These are phyloP conservation scores for Xylariaceae sp. DNA, from an alignment of 2,329 filamentous ascomycete genomes.

Conservation along the genomic window DNA sequence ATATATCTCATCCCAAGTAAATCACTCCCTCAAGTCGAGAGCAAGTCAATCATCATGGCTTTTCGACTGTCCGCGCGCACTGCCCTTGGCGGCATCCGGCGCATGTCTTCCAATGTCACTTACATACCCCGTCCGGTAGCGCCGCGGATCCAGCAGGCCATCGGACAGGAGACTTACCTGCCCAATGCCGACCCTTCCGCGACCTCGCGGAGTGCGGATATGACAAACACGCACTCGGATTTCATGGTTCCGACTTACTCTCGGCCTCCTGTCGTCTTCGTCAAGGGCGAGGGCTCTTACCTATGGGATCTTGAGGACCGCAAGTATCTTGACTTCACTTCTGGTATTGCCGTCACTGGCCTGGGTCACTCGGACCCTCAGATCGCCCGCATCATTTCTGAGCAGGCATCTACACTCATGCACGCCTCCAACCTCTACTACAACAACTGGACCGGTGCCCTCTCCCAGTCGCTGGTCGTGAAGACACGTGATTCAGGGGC, in stretches of 20 bases:
- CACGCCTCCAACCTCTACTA: constrained; percentile 97
- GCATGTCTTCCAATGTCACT: constrained; percentile 26
- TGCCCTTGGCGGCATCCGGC: constrained; percentile 20
- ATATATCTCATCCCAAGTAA: not conserved
- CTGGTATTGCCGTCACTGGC: constrained; percentile 91
- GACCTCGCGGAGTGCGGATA: constrained; percentile 52
- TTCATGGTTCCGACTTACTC: constrained; percentile 97
- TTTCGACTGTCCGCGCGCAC: constrained; percentile 25
- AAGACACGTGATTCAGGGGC: constrained; percentile 72
- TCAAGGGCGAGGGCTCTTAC: constrained; percentile 79
- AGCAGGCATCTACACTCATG: constrained; percentile 73
- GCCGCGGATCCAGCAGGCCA: constrained; percentile 23
- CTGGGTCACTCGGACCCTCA: constrained; percentile 85
- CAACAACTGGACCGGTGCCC: constrained; percentile 87
- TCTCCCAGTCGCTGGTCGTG: constrained; percentile 80
- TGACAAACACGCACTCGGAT: constrained; percentile 69
- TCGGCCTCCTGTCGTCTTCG: constrained; percentile 83
- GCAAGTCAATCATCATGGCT: constrained; percentile 27
- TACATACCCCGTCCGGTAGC: constrained; percentile 1
- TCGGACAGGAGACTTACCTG: constrained; percentile 28
- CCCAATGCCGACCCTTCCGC: constrained; percentile 31
- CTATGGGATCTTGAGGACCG: constrained; percentile 87
- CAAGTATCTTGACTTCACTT: constrained; percentile 89
- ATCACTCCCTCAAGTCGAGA: not conserved
- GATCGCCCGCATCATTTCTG: constrained; percentile 65